Evolutionary conservation across 768 basidiomycete species (phyloP).

Genomic region (Tulasnella sp.): DNA sequence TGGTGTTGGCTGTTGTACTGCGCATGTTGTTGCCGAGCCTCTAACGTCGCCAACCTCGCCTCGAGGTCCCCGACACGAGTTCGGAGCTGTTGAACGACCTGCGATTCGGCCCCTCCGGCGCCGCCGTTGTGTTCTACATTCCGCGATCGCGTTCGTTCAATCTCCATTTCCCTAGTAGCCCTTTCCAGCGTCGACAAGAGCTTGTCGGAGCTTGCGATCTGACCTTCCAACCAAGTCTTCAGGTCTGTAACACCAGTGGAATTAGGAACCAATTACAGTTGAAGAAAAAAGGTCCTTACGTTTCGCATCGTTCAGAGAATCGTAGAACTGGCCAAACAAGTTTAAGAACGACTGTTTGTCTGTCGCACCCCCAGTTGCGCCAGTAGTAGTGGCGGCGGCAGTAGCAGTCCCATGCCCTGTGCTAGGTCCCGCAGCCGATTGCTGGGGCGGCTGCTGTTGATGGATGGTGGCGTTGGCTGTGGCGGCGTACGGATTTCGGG

Average conservation of each 20-base stretch:
- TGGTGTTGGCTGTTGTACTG: too few species aligned
- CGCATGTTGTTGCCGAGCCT: not conserved
- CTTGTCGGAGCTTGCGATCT: constrained; percentile 10
- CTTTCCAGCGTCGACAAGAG: constrained; percentile 10
- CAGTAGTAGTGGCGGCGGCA: not conserved
- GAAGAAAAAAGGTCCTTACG: not conserved
- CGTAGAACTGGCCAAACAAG: constrained; percentile 12
- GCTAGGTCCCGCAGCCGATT: not conserved
- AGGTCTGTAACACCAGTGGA: constrained; percentile 2
- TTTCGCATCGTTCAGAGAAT: constrained; percentile 12
- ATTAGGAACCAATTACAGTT: not conserved
- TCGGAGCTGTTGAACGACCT: not conserved
- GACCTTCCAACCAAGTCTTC: constrained; percentile 13
- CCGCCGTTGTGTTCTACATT: not conserved
- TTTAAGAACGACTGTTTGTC: constrained; percentile 14
- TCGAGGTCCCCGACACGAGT: constrained; percentile 4
- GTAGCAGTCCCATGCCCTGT: not conserved
- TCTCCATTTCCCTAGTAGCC: constrained; percentile 4
- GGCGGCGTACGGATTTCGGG: not conserved
- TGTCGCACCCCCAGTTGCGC: not conserved
- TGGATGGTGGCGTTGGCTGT: too few species aligned
- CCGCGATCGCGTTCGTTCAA: constrained; percentile 1
- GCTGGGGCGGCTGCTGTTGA: too few species aligned
- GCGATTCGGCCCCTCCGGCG: not conserved
- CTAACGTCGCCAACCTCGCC: constrained; percentile 1